These are phyloP conservation scores for Rhodomyrtus psidioides DNA, from an alignment of 441 rosid genomes.

Conservation along the genomic window DNA sequence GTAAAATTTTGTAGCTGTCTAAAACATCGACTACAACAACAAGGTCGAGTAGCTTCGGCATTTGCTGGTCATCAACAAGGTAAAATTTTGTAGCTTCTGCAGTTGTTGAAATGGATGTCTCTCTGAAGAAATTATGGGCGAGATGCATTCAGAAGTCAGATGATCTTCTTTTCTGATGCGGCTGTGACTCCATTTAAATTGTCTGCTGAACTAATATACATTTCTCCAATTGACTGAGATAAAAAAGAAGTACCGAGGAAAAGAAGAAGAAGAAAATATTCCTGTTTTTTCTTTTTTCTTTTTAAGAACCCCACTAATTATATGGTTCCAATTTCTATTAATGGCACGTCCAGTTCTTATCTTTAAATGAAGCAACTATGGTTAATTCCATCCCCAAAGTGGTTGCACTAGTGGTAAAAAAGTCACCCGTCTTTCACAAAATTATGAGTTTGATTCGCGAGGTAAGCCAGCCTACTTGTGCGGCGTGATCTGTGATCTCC, in stretches of 20 bases:
- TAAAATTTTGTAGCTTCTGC: conserved; percentile 8
- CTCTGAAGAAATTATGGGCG: neutral
- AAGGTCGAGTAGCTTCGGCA: conserved; percentile 79
- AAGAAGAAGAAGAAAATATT: neutral
- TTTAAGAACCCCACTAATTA: neutral
- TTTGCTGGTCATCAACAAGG: conserved; percentile 86
- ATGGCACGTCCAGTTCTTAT: neutral
- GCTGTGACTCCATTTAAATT: neutral
- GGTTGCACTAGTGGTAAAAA: neutral
- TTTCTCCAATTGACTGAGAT: neutral
- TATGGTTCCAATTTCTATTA: neutral
- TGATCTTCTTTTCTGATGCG: neutral
- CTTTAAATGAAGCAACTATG: neutral
- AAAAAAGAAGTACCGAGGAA: neutral
- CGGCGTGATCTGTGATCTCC: no score
- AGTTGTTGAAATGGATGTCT: neutral
- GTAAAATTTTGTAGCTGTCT: no score
- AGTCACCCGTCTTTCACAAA: neutral
- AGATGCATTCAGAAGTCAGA: neutral
- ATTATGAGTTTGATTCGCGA: no score
- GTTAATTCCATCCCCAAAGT: neutral
- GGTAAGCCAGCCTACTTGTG: no score
- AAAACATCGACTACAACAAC: no score
- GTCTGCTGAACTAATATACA: neutral
- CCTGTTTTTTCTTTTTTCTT: neutral